Base-by-base conservation (phyloP, 306 rosid genomes). In the Hippophae tibetana region DNA sequence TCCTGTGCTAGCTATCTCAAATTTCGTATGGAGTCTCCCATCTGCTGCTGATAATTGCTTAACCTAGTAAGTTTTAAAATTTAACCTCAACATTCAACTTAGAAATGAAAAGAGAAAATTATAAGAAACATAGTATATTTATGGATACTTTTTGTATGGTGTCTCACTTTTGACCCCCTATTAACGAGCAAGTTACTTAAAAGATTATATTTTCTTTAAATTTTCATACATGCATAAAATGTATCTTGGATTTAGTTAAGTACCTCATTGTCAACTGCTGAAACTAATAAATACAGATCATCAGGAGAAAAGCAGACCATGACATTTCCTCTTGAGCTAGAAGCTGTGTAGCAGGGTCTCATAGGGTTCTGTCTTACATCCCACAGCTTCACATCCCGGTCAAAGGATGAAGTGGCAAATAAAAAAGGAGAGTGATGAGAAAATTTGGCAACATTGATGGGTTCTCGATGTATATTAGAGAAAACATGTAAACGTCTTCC, bases 261-360 rank as follows among this genome's bases (percentile, higher is more conserved):
- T 75, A 82, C 94, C 94, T 86, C 89, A 47, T 82, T 86, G 64
- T 86, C 94, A 57, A 86, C 86, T 9, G 89, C 94, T 47, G 94
- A 86, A 42, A 84, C 89, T 48, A 86, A 86, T 52, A 86, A 70
- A 74, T 76, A 80, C 52, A 78, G 83, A 68, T 83, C 89, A 55
- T 83, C 89, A 12, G 89, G 94, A 72, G 94, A 86, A 72, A 86
- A 83, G 79, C 89, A 86, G 67, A 73, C 89, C 94, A 86, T 86
- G 66, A 86, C 95, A 57, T 86, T 86, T 72, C 95, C 95, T 74
- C 62, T 83, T 42, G 80, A 78, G 70, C 89, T 86, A 14, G 83
- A 80, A 72, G 86, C 71, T 69, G 87, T 76, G 73, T 66, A 80
- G 73, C 89, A 83, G 54, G 89, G 87, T 43, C 66, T 64, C 52